A percentile compares a stretch with the other conserved stretches of the same genome.
These are phyloP conservation scores for Colletotrichum sublineola DNA, from an alignment of 2,329 filamentous ascomycete genomes.

Conservation along the genomic window DNA sequence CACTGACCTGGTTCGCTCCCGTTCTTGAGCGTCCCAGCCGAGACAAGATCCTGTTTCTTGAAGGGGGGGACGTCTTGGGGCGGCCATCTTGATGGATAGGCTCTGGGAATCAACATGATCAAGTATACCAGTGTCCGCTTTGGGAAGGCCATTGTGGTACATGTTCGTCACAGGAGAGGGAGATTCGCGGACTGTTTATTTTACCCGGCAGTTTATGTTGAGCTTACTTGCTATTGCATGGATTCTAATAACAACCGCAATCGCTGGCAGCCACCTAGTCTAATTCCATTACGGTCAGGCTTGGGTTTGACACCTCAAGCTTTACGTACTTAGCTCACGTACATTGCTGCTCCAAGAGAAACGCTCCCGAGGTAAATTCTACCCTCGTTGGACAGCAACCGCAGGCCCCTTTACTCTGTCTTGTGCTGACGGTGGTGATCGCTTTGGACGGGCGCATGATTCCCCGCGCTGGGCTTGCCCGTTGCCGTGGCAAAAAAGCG, in stretches of 20 bases:
- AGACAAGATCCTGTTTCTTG: no score
- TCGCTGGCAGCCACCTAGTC: conserved; percentile 21
- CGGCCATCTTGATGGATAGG: no score
- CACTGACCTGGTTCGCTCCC: no score
- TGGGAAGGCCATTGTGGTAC: no score
- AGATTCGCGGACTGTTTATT: not conserved
- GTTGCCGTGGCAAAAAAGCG: conserved; percentile 25
- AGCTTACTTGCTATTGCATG: not conserved
- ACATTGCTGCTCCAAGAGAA: not conserved
- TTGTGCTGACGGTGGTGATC: not conserved
- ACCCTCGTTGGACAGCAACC: not conserved
- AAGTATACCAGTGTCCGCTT: not conserved
- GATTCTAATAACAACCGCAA: conserved; percentile 21
- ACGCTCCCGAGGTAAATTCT: not conserved
- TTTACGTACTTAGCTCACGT: not conserved
- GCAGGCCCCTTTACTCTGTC: conserved; percentile 5
- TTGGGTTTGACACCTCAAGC: not conserved
- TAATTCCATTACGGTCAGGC: not conserved
- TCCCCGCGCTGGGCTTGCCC: not conserved
- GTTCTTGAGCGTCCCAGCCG: no score
- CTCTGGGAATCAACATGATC: not conserved
- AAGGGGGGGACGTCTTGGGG: no score
- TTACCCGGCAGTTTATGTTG: not conserved
- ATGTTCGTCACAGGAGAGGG: not conserved
- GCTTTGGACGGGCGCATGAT: not conserved